phyloP scores from a whole-genome alignment of 257 asterid species.

The Solanum paucissectum region DNA sequence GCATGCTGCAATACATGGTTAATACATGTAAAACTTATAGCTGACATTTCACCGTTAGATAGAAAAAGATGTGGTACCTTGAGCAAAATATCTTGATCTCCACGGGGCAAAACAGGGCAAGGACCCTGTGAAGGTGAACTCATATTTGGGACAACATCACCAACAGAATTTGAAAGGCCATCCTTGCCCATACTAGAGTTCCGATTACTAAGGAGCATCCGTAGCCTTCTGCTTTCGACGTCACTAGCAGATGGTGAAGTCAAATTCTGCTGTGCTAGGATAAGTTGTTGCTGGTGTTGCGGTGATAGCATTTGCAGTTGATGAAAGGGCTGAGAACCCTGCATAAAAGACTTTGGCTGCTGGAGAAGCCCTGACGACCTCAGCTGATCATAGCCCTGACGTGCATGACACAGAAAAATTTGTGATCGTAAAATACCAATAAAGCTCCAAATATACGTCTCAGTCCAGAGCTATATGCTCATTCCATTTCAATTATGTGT shows the following conservation, averaged over 20 bases:
- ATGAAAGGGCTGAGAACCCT: conserved; percentile 86
- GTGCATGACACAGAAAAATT: not conserved
- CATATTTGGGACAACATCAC: conserved; percentile 68
- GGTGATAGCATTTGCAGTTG: conserved; percentile 89
- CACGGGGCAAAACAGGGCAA: conserved; percentile 58
- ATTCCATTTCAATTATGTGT: not conserved
- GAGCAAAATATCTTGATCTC: conserved; percentile 69
- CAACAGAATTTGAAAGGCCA: conserved; percentile 68
- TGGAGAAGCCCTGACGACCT: conserved; percentile 77
- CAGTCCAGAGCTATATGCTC: not conserved
- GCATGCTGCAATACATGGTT: not conserved
- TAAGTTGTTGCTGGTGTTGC: conserved; percentile 95
- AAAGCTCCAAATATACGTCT: not conserved
- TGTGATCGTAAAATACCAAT: not conserved
- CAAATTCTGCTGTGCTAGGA: conserved; percentile 84
- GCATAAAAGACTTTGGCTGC: conserved; percentile 91
- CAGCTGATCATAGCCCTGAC: conserved; percentile 80
- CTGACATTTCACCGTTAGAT: not conserved
- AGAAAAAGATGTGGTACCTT: conserved; percentile 38
- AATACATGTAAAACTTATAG: not conserved
- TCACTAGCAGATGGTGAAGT: conserved; percentile 79
- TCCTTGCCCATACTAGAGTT: conserved; percentile 85
- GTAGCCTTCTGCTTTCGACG: conserved; percentile 75
- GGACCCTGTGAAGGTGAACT: conserved; percentile 83
- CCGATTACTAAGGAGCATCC: conserved; percentile 79